phyloP scores from a whole-genome alignment of 805 yeast genomes.

The Yarrowia osloensis region DNA sequence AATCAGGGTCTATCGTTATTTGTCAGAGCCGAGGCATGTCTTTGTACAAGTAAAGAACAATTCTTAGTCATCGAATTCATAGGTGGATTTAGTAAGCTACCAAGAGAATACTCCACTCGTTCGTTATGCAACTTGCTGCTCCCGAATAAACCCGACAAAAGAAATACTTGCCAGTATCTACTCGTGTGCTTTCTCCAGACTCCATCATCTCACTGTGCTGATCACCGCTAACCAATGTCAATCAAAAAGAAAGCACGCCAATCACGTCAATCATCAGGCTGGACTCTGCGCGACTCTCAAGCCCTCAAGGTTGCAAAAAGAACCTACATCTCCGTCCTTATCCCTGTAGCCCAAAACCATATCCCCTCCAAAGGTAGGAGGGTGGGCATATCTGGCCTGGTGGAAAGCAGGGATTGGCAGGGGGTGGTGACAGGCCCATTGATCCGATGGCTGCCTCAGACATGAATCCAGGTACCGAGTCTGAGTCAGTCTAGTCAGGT shows the following conservation, averaged over 20 bases:
- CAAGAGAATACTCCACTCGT: no score
- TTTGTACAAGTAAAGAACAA: no score
- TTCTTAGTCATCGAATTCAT: no score
- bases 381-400: background rate
- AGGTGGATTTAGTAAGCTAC: no score
- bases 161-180: no score
- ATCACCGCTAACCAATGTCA: background rate
- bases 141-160: no score
- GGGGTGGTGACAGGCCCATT: background rate
- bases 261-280: background rate
- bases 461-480: background rate
- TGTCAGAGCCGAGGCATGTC: no score
- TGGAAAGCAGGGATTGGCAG: conserved; percentile 10
- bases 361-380: background rate
- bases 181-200: no score
- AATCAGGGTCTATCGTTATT: background rate
- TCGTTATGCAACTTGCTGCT: no score
- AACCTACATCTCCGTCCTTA: no score
- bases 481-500: background rate
- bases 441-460: background rate
- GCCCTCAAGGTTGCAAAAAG: background rate
- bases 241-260: background rate
- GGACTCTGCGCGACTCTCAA: no score
- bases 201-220: background rate
- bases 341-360: no score